phyloP scores from a whole-genome alignment of 371 early-diverging fungal species.

The Syncephalis fuscata region DNA sequence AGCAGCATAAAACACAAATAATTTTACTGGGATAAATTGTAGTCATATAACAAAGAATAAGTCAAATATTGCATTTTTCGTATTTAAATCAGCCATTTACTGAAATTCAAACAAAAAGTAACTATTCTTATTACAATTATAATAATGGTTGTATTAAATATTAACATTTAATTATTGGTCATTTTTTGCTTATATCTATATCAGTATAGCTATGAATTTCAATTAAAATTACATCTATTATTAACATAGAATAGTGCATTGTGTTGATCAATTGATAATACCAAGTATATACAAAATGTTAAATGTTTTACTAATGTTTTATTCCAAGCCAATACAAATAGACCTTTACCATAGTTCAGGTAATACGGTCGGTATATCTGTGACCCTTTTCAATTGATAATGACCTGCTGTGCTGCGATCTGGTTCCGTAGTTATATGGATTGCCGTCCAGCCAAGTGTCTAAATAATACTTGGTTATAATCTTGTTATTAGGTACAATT shows the following conservation, averaged over 20 bases:
- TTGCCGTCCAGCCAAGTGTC: constrained; percentile 48
- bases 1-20: too few relatives aligned
- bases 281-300: background rate
- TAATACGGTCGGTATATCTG: constrained; percentile 36
- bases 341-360: constrained; percentile 27
- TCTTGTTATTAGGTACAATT: background rate
- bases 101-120: too few relatives aligned
- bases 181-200: too few relatives aligned
- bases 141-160: too few relatives aligned
- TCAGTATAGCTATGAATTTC: too few relatives aligned
- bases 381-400: constrained; percentile 35
- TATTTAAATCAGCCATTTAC: too few relatives aligned
- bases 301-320: background rate
- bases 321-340: background rate
- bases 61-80: too few relatives aligned
- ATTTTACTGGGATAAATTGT: too few relatives aligned
- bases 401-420: constrained; percentile 26
- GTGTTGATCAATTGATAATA: background rate
- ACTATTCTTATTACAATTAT: too few relatives aligned
- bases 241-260: background rate
- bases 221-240: too few relatives aligned
- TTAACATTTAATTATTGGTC: too few relatives aligned
- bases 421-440: constrained; percentile 36
- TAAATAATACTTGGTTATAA: background rate
- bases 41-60: too few relatives aligned